Conservation (phyloP, 1,284 basidiomycete species). For the Phylloboletellus chloephorus region DNA sequence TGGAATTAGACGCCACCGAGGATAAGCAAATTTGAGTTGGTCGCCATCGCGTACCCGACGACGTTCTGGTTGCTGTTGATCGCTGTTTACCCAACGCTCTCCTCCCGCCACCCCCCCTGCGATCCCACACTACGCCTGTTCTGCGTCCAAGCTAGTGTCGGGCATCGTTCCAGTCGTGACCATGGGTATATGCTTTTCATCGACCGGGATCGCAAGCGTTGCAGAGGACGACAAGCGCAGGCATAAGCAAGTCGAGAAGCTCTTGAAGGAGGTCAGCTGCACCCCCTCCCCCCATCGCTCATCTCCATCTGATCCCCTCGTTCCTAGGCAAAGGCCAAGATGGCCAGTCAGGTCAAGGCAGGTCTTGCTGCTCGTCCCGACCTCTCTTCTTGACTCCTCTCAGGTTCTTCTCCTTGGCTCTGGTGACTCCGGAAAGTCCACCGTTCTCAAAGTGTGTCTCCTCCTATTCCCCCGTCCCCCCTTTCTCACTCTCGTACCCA, state of each 20-base stretch:
- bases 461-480: constrained; percentile 3
- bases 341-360: constrained; percentile 78
- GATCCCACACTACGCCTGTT: constrained; percentile 14
- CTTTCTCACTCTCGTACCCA: neutral
- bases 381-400: constrained; percentile 6
- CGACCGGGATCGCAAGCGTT: constrained; percentile 46
- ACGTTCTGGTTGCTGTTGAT: too few relatives aligned
- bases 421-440: constrained; percentile 92
- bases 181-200: constrained; percentile 79
- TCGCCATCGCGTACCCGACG: too few relatives aligned
- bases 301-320: neutral
- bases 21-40: too few relatives aligned
- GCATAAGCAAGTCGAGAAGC: constrained; percentile 65
- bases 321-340: constrained; percentile 57
- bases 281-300: neutral
- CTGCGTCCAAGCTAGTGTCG: constrained; percentile 22
- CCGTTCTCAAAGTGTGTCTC: constrained; percentile 71
- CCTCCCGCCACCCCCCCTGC: neutral
- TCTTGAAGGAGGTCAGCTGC: constrained; percentile 54
- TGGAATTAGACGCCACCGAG: too few relatives aligned
- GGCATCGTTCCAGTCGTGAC: constrained; percentile 1
- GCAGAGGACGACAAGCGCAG: constrained; percentile 57
- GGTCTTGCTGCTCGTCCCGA: neutral
- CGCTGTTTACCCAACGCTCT: constrained; percentile 15
- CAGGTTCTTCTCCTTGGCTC: constrained; percentile 87